Evolutionary conservation across 805 yeast species (phyloP).

Genomic region (Lipomyces chichibuensis): DNA sequence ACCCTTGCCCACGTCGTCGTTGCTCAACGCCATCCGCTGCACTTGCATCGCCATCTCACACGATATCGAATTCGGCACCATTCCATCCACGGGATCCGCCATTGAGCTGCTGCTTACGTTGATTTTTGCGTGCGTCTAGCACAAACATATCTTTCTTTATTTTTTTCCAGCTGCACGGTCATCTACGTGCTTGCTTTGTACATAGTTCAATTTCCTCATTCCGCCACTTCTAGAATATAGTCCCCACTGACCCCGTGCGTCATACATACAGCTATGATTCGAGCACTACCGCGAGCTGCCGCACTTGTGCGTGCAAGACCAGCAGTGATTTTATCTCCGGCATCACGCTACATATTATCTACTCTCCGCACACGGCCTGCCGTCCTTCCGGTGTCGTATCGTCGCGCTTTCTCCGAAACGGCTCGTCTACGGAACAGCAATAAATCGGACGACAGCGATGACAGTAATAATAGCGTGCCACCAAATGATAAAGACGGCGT

Average conservation of each 20-base stretch:
- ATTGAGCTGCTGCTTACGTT: not conserved
- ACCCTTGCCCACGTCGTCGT: not conserved
- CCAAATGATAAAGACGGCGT: slow-evolving; percentile 1
- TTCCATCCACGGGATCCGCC: not conserved
- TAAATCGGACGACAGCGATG: slow-evolving; percentile 19
- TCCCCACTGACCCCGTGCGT: not conserved
- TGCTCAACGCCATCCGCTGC: not conserved
- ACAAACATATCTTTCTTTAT: not conserved
- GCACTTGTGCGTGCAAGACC: slow-evolving; percentile 10
- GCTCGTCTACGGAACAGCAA: slow-evolving; percentile 6
- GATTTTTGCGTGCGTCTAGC: not conserved
- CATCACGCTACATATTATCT: slow-evolving; percentile 15
- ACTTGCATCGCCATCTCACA: not conserved
- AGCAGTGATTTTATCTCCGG: slow-evolving; percentile 7
- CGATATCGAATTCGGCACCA: not conserved
- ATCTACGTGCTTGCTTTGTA: not conserved
- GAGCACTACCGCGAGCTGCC: slow-evolving; percentile 24
- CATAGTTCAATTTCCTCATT: not conserved
- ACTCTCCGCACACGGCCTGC: slow-evolving; percentile 11
- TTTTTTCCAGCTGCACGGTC: not conserved
- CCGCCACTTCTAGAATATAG: not conserved
- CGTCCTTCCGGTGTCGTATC: slow-evolving; percentile 6
- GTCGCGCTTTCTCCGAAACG: slow-evolving; percentile 26
- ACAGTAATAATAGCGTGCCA: slow-evolving; percentile 1
- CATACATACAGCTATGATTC: slow-evolving; percentile 15